A percentile compares a stretch with the other conserved stretches of the same genome.
phyloP scores from a whole-genome alignment of 352 stramenopile genomes.

The Phytophthora fragariae region DNA sequence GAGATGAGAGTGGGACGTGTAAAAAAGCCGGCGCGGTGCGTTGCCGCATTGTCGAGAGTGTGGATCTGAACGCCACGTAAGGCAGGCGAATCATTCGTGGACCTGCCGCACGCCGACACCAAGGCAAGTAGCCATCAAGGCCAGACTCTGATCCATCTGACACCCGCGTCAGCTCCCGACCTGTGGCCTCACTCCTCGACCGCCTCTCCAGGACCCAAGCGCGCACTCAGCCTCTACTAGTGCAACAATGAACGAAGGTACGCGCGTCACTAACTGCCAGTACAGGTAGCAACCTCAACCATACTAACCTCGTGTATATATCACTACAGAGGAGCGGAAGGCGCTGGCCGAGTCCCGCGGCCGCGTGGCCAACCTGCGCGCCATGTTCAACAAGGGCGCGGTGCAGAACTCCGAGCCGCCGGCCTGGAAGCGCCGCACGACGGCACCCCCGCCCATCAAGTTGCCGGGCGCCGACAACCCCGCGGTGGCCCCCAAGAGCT shows the following conservation, averaged over 20 bases:
- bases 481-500: constrained; percentile 43
- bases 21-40: too few species aligned
- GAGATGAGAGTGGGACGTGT: too few species aligned
- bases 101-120: neutral
- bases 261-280: neutral
- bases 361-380: constrained; percentile 65
- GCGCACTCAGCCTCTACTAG: neutral
- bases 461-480: constrained; percentile 12
- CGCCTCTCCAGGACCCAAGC: constrained; percentile 10
- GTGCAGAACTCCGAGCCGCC: constrained; percentile 33
- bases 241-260: neutral
- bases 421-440: constrained; percentile 24
- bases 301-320: neutral
- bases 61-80: neutral
- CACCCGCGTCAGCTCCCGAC: neutral
- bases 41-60: too few species aligned
- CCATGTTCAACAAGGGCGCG: constrained; percentile 72
- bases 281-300: neutral
- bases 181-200: constrained; percentile 18
- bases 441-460: constrained; percentile 34
- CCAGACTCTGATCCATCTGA: neutral
- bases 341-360: constrained; percentile 55
- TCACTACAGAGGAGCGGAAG: constrained; percentile 53
- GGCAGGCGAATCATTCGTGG: neutral
- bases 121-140: neutral